Conservation (phyloP, 768 basidiomycete genomes). For the Fibroporia radiculosa region DNA sequence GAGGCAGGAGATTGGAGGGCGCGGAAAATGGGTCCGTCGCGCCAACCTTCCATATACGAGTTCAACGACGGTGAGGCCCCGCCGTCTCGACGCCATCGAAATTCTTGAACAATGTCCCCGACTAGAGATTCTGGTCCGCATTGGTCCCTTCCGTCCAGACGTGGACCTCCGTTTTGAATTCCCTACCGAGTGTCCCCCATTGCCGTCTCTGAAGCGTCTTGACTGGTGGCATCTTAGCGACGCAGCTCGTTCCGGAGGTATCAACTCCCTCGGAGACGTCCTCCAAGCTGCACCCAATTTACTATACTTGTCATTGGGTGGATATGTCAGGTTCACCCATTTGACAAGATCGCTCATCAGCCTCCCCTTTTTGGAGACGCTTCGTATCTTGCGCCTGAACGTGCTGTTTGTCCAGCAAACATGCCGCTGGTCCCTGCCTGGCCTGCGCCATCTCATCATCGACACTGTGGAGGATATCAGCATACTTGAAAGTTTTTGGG, state of each 20-base stretch:
- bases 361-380: slow-evolving; percentile 42
- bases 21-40: slow-evolving; percentile 40
- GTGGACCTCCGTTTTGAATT: slow-evolving; percentile 36
- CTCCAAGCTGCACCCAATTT: slow-evolving; percentile 47
- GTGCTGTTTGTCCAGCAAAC: slow-evolving; percentile 46
- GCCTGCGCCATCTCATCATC: slow-evolving; percentile 41
- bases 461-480: slow-evolving; percentile 35
- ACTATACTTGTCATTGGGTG: slow-evolving; percentile 50
- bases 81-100: slow-evolving; percentile 30
- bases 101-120: slow-evolving; percentile 42
- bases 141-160: slow-evolving; percentile 12
- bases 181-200: slow-evolving; percentile 36
- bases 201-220: slow-evolving; percentile 49
- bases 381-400: slow-evolving; percentile 43
- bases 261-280: slow-evolving; percentile 51
- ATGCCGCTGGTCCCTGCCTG: slow-evolving; percentile 42
- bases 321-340: slow-evolving; percentile 25
- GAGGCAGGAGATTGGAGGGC: slow-evolving; percentile 14
- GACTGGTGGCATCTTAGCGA: slow-evolving; percentile 60
- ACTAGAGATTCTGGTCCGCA: slow-evolving; percentile 50
- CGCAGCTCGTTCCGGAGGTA: slow-evolving; percentile 55
- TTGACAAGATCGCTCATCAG: slow-evolving; percentile 22
- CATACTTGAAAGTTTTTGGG: slow-evolving; percentile 41
- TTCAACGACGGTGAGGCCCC: slow-evolving; percentile 34
- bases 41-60: slow-evolving; percentile 50